phyloP scores from a whole-genome alignment of 768 basidiomycete species.

The Lactifluus volemus region DNA sequence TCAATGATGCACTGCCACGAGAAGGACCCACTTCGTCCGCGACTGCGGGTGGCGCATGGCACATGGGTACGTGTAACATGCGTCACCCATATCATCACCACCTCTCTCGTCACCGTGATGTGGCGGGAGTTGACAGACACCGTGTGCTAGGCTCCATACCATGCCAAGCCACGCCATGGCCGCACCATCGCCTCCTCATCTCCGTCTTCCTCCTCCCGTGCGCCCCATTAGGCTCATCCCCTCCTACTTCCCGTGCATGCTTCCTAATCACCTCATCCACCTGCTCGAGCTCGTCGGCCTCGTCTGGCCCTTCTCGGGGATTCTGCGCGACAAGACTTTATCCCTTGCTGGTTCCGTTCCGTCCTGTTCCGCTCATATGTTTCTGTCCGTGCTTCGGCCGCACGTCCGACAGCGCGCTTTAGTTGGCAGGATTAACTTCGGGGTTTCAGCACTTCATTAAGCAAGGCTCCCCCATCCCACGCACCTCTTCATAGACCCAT shows the following conservation, averaged over 20 bases:
- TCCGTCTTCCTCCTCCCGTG: conserved; percentile 9
- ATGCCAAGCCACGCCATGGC: conserved; percentile 8
- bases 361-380: not conserved
- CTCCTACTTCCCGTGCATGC: conserved; percentile 1
- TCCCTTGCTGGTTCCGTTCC: not conserved
- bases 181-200: conserved; percentile 17
- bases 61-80: not conserved
- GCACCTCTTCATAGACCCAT: not conserved
- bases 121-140: conserved; percentile 13
- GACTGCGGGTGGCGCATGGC: not conserved
- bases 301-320: not conserved
- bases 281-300: not conserved
- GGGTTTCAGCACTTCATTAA: not conserved
- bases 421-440: not conserved
- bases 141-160: conserved; percentile 13
- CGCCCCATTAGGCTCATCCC: conserved; percentile 11
- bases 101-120: conserved; percentile 12
- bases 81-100: not conserved
- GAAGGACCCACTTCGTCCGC: not conserved
- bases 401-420: not conserved
- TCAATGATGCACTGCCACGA: conserved; percentile 9
- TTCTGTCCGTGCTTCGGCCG: conserved; percentile 1
- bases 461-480: not conserved
- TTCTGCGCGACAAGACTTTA: not conserved
- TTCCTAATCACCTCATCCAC: conserved; percentile 7